Evolutionary conservation across 345 rosid species (phyloP), one percentile per base, ranked within the genome.

Genomic region (Eucalyptus regnans): DNA sequence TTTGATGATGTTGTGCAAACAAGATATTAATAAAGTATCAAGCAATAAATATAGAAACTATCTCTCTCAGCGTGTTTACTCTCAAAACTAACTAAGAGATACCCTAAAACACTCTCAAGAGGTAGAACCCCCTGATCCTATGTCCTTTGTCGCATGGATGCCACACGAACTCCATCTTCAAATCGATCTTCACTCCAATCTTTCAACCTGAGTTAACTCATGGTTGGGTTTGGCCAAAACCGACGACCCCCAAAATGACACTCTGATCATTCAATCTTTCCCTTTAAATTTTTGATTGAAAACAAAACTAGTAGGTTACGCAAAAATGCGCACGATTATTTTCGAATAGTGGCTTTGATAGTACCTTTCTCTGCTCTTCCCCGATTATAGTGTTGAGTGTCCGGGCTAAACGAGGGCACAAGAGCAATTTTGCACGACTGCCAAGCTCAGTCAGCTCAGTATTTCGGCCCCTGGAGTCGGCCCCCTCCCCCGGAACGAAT

Each of bases 131-230:
- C 17, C 6, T 14, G 50, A 13, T 50, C 4, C 50, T 50, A 4
- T 6, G 71, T 29, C 16, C 33, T 62, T 62, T 13, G 71, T 13
- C 8, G 7, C 33, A 1, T 9, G 2, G 8, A 62, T 6, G 15
- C 8, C 37, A 12, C 1, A 1, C 4, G 4, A 62, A 29, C 37
- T 12, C 4, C 4, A 7, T 29, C 17, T 64, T 14, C 3, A 1
- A 1, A n/a, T n/a, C 9, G 3, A n/a, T n/a, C 76, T 64, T 64
- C 37, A 14, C 71, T 64, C 33, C 71, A 4, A 64, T 4, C 18
- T 13, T 64, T 15, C 50, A n/a, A 64, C 18, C 3, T 17, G 7
- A 64, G 17, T 29, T 2, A 13, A 29, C 8, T 13, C 8, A 15
- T n/a, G 37, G 18, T 64, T 15, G 71, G 17, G 33, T 64, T 29